These are phyloP conservation scores for Hypoxylon subgilvum DNA, from an alignment of 495 filamentous ascomycete species.

Conservation along the genomic window DNA sequence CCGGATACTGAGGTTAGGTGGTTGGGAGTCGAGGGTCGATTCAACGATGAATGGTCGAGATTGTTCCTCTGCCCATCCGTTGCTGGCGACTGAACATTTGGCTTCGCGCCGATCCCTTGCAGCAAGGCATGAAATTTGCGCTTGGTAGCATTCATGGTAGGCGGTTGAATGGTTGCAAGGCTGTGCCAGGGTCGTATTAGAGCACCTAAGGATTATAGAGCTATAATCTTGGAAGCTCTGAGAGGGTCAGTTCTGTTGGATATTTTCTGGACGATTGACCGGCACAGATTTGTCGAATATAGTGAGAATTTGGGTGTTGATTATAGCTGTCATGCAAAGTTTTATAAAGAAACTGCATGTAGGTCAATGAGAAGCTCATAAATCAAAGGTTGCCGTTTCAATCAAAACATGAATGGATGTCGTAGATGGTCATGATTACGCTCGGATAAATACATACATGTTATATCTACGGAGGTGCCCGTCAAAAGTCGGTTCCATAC, in stretches of 20 bases:
- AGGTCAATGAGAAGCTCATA: no score
- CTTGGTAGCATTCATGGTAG: constrained; percentile 61
- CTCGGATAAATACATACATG: no score
- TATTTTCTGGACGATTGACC: background rate
- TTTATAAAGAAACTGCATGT: no score
- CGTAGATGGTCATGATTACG: no score
- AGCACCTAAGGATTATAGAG: constrained; percentile 9
- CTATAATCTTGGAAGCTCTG: constrained; percentile 13
- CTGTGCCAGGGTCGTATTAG: constrained; percentile 7
- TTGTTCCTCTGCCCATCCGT: constrained; percentile 21
- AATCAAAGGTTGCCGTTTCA: no score
- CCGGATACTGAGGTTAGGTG: constrained; percentile 22
- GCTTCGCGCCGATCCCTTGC: constrained; percentile 55
- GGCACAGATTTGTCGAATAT: background rate
- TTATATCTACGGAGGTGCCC: no score
- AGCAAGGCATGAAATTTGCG: constrained; percentile 64
- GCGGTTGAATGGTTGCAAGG: constrained; percentile 6
- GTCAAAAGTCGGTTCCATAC: no score
- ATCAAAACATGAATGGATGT: no score
- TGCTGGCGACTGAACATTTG: constrained; percentile 29
- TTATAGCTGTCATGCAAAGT: no score
- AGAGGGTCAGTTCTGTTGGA: constrained; percentile 4
- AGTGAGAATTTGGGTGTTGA: no score
- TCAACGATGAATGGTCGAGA: constrained; percentile 24
- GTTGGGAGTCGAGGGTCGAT: constrained; percentile 27